A percentile compares a stretch with the other conserved stretches of the same genome.
Conservation (phyloP, 257 asterid genomes). For the Anisodus acutangulus region DNA sequence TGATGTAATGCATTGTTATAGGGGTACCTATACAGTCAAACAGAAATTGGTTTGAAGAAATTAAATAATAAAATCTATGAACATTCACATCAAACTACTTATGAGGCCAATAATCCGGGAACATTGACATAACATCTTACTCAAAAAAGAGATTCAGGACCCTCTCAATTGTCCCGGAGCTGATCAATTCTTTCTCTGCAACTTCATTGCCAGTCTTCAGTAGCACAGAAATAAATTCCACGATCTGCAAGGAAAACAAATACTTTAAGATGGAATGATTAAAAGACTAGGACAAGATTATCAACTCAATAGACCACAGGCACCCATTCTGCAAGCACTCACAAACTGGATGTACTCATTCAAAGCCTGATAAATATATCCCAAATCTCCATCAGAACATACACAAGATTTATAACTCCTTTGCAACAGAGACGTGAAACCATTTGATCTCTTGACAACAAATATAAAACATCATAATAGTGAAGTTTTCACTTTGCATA, state of each 20-base stretch:
- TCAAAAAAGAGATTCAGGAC: constrained; percentile 88
- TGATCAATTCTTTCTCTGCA: constrained; percentile 79
- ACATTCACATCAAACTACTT: neutral
- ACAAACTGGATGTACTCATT: neutral
- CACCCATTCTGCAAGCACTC: neutral
- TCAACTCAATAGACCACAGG: neutral
- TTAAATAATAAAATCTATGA: neutral
- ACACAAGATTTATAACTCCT: constrained; percentile 8
- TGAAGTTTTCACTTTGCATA: neutral
- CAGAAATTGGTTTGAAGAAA: neutral
- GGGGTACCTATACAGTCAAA: constrained; percentile 65
- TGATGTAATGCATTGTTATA: constrained; percentile 94
- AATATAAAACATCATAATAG: constrained; percentile 9
- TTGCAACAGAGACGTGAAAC: neutral
- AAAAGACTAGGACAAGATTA: neutral
- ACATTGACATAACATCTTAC: constrained; percentile 52
- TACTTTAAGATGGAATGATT: neutral
- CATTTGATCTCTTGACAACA: constrained; percentile 9
- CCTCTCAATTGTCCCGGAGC: constrained; percentile 81
- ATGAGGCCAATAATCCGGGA: neutral
- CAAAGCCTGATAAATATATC: constrained; percentile 7
- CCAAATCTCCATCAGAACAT: neutral
- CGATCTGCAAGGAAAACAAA: constrained; percentile 57
- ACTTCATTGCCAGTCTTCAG: constrained; percentile 84
- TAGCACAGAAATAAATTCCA: constrained; percentile 82